A percentile compares a stretch with the other conserved stretches of the same genome.
phyloP scores from a whole-genome alignment of 768 basidiomycete species.

The Termitomyces sp. region DNA sequence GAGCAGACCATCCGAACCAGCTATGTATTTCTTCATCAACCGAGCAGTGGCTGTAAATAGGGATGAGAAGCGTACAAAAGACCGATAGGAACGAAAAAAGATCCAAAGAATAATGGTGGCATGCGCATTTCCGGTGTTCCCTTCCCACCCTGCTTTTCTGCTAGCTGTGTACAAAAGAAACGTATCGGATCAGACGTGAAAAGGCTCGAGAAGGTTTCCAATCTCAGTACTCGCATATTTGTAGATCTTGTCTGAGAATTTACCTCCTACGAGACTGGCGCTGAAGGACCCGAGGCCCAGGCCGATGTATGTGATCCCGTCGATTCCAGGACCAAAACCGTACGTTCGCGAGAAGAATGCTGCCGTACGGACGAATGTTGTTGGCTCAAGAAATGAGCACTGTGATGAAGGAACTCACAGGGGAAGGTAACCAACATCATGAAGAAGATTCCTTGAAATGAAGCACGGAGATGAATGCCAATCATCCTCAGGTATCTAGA shows the following conservation, averaged over 20 bases:
- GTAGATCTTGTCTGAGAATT: slow-evolving; percentile 45
- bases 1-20: slow-evolving; percentile 82
- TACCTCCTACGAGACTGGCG: slow-evolving; percentile 46
- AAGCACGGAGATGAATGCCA: neutral
- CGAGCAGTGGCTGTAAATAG: slow-evolving; percentile 8
- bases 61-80: slow-evolving; percentile 47
- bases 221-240: slow-evolving; percentile 34
- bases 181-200: neutral
- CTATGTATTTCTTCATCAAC: slow-evolving; percentile 17
- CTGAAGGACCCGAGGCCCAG: slow-evolving; percentile 50
- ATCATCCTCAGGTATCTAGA: neutral
- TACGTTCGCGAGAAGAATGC: slow-evolving; percentile 49
- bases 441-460: slow-evolving; percentile 57
- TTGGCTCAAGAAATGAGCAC: neutral
- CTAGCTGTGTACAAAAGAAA: slow-evolving; percentile 32
- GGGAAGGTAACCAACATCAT: slow-evolving; percentile 71
- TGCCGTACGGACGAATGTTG: slow-evolving; percentile 2
- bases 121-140: slow-evolving; percentile 76
- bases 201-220: neutral
- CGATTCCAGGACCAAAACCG: slow-evolving; percentile 46
- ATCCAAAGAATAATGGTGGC: slow-evolving; percentile 67
- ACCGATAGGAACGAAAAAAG: slow-evolving; percentile 64
- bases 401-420: slow-evolving; percentile 30
- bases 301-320: slow-evolving; percentile 52
- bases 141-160: slow-evolving; percentile 52